These are phyloP conservation scores for Globisporangium orthogonon DNA, from an alignment of 352 stramenopile genomes.

Conservation along the genomic window DNA sequence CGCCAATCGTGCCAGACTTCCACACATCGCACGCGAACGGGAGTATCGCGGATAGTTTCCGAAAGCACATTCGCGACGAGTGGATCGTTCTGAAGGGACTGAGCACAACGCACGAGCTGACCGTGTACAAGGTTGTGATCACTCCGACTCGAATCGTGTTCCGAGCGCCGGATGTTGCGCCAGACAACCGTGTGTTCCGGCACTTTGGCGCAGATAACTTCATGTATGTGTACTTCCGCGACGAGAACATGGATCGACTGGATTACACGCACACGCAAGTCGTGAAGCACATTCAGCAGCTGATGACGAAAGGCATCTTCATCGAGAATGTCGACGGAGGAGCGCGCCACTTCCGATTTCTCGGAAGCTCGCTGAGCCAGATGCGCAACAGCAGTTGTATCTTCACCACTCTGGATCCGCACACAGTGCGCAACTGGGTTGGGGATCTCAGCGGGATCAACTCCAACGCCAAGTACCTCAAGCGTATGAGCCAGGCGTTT, in stretches of 20 bases:
- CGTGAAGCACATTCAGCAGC: conserved; percentile 26
- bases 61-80: conserved; percentile 26
- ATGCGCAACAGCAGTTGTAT: conserved; percentile 64
- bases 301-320: conserved; percentile 34
- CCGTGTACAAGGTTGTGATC: conserved; percentile 61
- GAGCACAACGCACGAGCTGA: conserved; percentile 1
- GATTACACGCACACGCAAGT: conserved; percentile 41
- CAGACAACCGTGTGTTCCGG: conserved; percentile 65
- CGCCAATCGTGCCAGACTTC: conserved; percentile 26
- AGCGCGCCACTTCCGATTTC: conserved; percentile 33
- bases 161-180: conserved; percentile 36
- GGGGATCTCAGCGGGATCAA: conserved; percentile 47
- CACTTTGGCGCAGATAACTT: conserved; percentile 68
- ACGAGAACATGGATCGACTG: conserved; percentile 69
- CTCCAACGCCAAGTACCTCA: conserved; percentile 66
- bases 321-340: conserved; percentile 22
- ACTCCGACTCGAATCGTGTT: conserved; percentile 66
- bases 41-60: conserved; percentile 30
- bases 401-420: conserved; percentile 57
- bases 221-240: conserved; percentile 79
- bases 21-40: conserved; percentile 7
- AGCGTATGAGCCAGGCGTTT: conserved; percentile 70
- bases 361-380: conserved; percentile 72
- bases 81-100: conserved; percentile 17
- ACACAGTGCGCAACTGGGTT: conserved; percentile 45